These are phyloP conservation scores for Wallacemonas sp. DNA, from an alignment of 208 protist species.

Conservation along the genomic window DNA sequence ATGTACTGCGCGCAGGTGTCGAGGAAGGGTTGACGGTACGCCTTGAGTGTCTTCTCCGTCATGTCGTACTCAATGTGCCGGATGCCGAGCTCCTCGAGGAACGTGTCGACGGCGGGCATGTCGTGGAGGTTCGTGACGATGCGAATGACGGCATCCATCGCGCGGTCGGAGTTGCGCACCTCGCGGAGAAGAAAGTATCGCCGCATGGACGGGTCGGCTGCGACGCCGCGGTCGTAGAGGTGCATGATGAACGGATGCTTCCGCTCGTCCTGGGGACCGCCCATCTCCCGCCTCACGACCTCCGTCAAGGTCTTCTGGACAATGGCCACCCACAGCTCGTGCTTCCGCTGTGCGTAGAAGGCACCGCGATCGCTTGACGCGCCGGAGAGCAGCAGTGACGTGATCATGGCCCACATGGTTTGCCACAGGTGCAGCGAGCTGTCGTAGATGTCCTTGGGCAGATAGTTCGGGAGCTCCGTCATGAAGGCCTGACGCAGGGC, in stretches of 20 bases:
- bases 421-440: conserved; percentile 16
- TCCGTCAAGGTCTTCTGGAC: neutral
- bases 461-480: conserved; percentile 11
- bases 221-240: conserved; percentile 29
- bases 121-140: conserved; percentile 27
- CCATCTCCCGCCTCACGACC: conserved; percentile 21
- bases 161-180: conserved; percentile 13
- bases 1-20: conserved; percentile 39
- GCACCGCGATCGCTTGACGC: conserved; percentile 3
- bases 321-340: conserved; percentile 8
- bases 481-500: conserved; percentile 22
- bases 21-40: conserved; percentile 51
- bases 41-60: conserved; percentile 35
- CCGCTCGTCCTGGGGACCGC: conserved; percentile 4
- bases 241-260: conserved; percentile 23
- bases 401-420: conserved; percentile 21
- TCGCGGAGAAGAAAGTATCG: conserved; percentile 19
- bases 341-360: conserved; percentile 15
- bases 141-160: conserved; percentile 24
- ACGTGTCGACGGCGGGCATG: conserved; percentile 33
- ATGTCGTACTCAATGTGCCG: conserved; percentile 12
- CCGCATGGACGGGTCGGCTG: conserved; percentile 4
- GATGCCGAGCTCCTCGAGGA: conserved; percentile 36
- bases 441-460: conserved; percentile 7
- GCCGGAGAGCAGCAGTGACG: conserved; percentile 3